Evolutionary conservation across 192 early-diverging fungal genomes (phyloP).

Genomic region (Backusella macrospora): DNA sequence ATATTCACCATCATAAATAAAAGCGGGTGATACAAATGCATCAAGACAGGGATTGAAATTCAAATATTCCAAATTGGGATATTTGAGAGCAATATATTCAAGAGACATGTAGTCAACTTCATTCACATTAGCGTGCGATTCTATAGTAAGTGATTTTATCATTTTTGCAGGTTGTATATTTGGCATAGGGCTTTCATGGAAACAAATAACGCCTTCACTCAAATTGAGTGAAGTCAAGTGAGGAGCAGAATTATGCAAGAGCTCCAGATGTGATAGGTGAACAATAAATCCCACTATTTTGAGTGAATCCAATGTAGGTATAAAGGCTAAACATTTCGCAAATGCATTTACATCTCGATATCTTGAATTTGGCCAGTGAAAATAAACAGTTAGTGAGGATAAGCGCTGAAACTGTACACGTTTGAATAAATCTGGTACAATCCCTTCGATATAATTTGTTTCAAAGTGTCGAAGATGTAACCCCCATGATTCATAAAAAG

Average conservation of each 20-base stretch:
- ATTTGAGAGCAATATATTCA: neutral
- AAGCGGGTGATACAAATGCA: neutral
- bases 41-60: neutral
- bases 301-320: neutral
- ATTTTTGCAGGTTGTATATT: neutral
- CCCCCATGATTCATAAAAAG: neutral
- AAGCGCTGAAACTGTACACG: neutral
- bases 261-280: conserved; percentile 4
- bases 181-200: neutral
- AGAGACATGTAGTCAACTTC: neutral
- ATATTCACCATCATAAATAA: neutral
- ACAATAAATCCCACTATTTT: neutral
- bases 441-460: conserved; percentile 2
- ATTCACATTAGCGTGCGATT: conserved; percentile 2
- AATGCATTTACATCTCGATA: neutral
- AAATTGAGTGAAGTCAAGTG: neutral
- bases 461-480: neutral
- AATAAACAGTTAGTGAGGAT: neutral
- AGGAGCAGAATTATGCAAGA: conserved; percentile 5
- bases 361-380: conserved; percentile 9
- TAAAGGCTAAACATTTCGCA: neutral
- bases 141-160: neutral
- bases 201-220: neutral
- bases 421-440: neutral
- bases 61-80: neutral